phyloP scores from a whole-genome alignment of 495 filamentous ascomycete species.

The Aspergillus conjunctus region DNA sequence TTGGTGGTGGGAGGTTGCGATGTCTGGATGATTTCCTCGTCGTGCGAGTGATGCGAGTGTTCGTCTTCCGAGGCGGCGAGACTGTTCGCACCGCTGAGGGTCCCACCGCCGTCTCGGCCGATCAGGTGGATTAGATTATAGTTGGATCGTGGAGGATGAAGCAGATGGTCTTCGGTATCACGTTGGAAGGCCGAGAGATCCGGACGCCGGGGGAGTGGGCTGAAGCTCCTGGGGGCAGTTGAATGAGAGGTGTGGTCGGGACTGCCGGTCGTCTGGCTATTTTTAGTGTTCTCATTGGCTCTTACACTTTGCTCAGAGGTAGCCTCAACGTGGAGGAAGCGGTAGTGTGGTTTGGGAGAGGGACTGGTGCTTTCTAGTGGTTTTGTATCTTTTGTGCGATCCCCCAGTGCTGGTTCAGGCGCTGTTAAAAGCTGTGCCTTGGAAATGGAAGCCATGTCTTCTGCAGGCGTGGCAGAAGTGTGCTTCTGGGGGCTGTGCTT shows the following conservation, averaged over 20 bases:
- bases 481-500: slow-evolving; percentile 10
- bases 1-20: no score
- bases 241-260: background rate
- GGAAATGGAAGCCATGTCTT: background rate
- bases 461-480: background rate
- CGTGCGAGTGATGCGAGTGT: slow-evolving; percentile 24
- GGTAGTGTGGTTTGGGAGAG: slow-evolving; percentile 17
- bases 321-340: slow-evolving; percentile 11
- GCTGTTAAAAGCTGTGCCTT: slow-evolving; percentile 22
- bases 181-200: slow-evolving; percentile 27
- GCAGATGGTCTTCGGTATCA: slow-evolving; percentile 41
- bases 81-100: slow-evolving; percentile 46
- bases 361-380: slow-evolving; percentile 21
- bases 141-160: slow-evolving; percentile 37
- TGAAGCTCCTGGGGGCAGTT: slow-evolving; percentile 13
- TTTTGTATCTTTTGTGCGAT: slow-evolving; percentile 19
- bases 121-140: slow-evolving; percentile 41
- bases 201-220: slow-evolving; percentile 22
- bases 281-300: slow-evolving; percentile 1
- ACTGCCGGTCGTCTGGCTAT: slow-evolving; percentile 5
- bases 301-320: background rate
- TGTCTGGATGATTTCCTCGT: background rate
- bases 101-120: slow-evolving; percentile 50
- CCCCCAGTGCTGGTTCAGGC: slow-evolving; percentile 27
- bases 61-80: slow-evolving; percentile 47